A percentile compares a stretch with the other conserved stretches of the same genome.
Conservation (phyloP, 441 rosid genomes). For the Metrosideros polymorpha region DNA sequence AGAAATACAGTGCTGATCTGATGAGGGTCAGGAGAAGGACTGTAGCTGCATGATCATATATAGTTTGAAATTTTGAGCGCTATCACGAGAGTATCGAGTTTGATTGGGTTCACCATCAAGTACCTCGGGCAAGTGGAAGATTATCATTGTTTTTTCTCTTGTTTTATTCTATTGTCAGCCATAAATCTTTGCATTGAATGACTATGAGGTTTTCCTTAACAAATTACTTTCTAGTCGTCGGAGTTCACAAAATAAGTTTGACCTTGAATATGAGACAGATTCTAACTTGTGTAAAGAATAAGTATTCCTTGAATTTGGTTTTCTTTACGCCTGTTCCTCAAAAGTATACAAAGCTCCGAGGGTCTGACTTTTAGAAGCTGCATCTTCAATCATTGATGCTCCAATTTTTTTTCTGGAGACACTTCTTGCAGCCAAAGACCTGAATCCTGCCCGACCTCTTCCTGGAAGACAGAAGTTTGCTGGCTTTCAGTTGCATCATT, state of each 20-base stretch:
- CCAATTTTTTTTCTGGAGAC: not conserved
- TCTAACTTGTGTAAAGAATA: not conserved
- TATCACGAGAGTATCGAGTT: not conserved
- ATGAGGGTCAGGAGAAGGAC: not conserved
- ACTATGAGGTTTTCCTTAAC: not conserved
- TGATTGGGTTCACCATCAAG: not conserved
- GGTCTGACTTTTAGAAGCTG: not conserved
- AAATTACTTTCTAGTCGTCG: not conserved
- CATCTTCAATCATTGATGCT: not conserved
- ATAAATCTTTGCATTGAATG: not conserved
- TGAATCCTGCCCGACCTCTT: not conserved
- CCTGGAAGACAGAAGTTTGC: not conserved
- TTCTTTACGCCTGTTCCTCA: not conserved
- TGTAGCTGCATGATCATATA: not conserved
- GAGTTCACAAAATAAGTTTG: not conserved
- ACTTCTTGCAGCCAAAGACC: not conserved
- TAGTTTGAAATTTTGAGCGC: not conserved
- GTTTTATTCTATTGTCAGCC: not conserved
- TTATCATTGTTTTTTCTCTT: not conserved
- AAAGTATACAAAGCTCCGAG: not conserved
- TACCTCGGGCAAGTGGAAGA: not conserved
- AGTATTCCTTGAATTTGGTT: not conserved
- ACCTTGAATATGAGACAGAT: not conserved
- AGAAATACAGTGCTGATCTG: not conserved
- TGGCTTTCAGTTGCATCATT: not conserved